Base-by-base conservation (phyloP, 495 filamentous ascomycete species). In the Tuber umbilicatum region DNA sequence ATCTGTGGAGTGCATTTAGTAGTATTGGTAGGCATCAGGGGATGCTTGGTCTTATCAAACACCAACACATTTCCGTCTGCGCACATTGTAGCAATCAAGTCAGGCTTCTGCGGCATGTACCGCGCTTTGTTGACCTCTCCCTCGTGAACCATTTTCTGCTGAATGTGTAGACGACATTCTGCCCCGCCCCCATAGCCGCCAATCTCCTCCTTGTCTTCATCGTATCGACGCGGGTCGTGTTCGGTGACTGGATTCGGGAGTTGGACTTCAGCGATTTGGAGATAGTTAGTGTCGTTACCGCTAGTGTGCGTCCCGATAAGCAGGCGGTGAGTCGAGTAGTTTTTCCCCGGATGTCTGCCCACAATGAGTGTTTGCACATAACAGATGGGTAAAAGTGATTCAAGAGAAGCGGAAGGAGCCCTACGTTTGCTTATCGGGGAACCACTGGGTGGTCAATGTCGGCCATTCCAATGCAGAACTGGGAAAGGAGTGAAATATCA, bases 81-180 rank as follows among this genome's bases (percentile, higher is more conserved):
- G 40, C 92, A 92, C 87, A 97, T 91, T 2, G 96, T 97, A 27
- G 95, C 96, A 78, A 99, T 97, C 72, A 99, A 89, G 79, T 99
- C 92, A 12, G 95, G 95, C 78, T 99, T 99, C 83, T 98, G 94
- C 21, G 95, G 96, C 84, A 96, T 93, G 83, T 98, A 97, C 74
- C 96, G 89, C 1, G 96, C 96, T 84, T 98, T 99, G 86, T 99
- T 99, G 80, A 99, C 93, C 83, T 99, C 96, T 43, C 92, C 92
- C 37, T 93, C 92, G 83, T 99, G 96, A 78, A 97, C 92, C 81
- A 99, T 98, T 84, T 92, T 95, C 84, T 99, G 96, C 43, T 92
- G 89, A 79, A 98, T 91, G 69, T 90, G 90, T 86, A 97, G 94
- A 74, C 92, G 93, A 84, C 92, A 91, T 35, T 88, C 87, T 35